Base-by-base conservation (phyloP, 2,329 filamentous ascomycete genomes). In the Alternaria consortialis region DNA sequence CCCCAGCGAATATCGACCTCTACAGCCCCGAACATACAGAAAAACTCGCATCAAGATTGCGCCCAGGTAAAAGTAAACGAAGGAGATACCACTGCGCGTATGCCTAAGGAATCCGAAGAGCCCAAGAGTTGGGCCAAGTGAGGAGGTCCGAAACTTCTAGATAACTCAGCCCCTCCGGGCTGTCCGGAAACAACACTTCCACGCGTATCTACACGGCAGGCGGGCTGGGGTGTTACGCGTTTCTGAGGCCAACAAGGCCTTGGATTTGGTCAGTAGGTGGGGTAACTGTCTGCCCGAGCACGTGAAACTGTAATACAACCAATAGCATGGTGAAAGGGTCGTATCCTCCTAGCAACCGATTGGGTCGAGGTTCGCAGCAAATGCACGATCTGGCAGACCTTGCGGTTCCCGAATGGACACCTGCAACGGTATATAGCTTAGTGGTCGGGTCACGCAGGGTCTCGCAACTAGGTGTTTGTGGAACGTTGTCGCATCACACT, bases 161-260 rank as follows among this genome's bases (percentile, higher is more conserved):
- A 5, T 11, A 37, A 56, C 52, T 51, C 29, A 56, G 57, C 57
- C 57, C 37, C 53, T 27, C 25, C 44, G n/a, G 57, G 9, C 46
- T 3, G 31, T 25, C 34, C 36, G 54, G 42, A 31, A n/a, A 58
- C 25, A 29, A 20, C 48, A 43, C 51, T 31, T 31, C 15, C 27
- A 31, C 44, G 17, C 36, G 15, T 37, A 39, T 39, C 47, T 11
- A 50, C 46, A 42, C 27, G 36, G 29, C 52, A 39, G 32, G 32
- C 13, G 31, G 34, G 53, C 34, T 50, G 53, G 44, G 20, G 53
- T 39, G 17, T 61, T 58, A 61, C 58, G 58, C 48, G 48, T 61
- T 61, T 43, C 48, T 53, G 53, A 56, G 53, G 44, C 58, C 58
- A 61, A 50, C 54, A 44, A 42, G 54, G 23, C 40, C 48, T 43